Evolutionary conservation across 345 rosid species (phyloP).

Genomic region (Alliaria petiolata): DNA sequence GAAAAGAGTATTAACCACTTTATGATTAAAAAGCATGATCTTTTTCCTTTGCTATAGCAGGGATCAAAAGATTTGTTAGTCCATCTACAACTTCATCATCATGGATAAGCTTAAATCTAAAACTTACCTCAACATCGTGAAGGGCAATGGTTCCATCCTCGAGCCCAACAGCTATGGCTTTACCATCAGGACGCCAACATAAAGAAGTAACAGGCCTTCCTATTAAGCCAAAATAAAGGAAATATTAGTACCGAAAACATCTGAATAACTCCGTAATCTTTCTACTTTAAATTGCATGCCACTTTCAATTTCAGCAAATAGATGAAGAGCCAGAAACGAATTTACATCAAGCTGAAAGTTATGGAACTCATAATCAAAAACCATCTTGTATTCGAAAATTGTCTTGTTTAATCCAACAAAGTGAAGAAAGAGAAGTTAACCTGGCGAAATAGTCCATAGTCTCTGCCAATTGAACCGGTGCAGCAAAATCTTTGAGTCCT

Average conservation of each 20-base stretch:
- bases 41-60: too few species aligned
- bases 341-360: background rate
- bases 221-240: slow-evolving; percentile 27
- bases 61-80: too few species aligned
- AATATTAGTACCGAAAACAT: background rate
- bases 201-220: slow-evolving; percentile 62
- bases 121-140: slow-evolving; percentile 82
- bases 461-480: slow-evolving; percentile 92
- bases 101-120: background rate
- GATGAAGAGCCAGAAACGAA: background rate
- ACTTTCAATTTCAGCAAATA: background rate
- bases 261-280: background rate
- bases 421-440: slow-evolving; percentile 27
- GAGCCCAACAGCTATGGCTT: slow-evolving; percentile 79
- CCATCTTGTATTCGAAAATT: background rate
- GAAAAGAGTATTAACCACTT: background rate
- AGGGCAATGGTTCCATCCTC: slow-evolving; percentile 79
- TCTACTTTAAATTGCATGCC: background rate
- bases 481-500: slow-evolving; percentile 70
- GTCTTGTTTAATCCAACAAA: background rate
- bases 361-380: background rate
- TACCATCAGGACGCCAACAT: slow-evolving; percentile 94
- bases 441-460: slow-evolving; percentile 75
- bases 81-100: too few species aligned
- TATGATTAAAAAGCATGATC: background rate